Evolutionary conservation across 1,139 yeast genomes (phyloP).

Genomic region (Suhomyces atakaporum): DNA sequence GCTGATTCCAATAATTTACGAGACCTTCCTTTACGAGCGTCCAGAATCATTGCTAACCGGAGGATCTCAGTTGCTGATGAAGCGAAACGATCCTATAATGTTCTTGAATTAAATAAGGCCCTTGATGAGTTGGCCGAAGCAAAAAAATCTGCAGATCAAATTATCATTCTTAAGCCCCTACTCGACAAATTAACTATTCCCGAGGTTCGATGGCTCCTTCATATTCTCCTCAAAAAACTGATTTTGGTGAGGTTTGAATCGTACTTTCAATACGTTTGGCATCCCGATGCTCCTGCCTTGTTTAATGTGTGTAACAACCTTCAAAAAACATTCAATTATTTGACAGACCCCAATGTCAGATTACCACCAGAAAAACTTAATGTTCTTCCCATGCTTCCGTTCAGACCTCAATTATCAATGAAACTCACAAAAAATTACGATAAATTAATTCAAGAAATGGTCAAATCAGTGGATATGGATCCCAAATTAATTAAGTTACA

Average conservation of each 20-base stretch:
- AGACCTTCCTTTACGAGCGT: constrained; percentile 42
- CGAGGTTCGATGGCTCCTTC: constrained; percentile 71
- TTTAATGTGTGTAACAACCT: constrained; percentile 70
- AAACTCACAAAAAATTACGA: constrained; percentile 53
- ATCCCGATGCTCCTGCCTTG: constrained; percentile 73
- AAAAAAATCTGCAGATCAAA: constrained; percentile 37
- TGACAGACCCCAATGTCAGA: constrained; percentile 50
- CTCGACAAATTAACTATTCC: constrained; percentile 57
- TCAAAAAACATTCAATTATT: constrained; percentile 58
- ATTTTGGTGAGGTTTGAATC: constrained; percentile 63
- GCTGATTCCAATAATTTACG: constrained; percentile 34
- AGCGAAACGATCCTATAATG: constrained; percentile 25
- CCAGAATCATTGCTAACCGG: constrained; percentile 45
- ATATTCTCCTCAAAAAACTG: constrained; percentile 62
- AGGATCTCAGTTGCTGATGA: constrained; percentile 22
- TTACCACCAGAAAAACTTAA: constrained; percentile 47
- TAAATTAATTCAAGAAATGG: constrained; percentile 46
- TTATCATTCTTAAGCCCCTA: constrained; percentile 48
- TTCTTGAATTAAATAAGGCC: constrained; percentile 57
- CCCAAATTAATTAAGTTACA: constrained; percentile 21
- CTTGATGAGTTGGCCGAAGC: constrained; percentile 52
- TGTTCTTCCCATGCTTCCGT: constrained; percentile 54
- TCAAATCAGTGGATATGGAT: constrained; percentile 26
- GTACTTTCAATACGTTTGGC: constrained; percentile 67
- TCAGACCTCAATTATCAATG: constrained; percentile 71